Base-by-base conservation (phyloP, 73 alveolate genomes). In the Symbiodinium pilosum region DNA sequence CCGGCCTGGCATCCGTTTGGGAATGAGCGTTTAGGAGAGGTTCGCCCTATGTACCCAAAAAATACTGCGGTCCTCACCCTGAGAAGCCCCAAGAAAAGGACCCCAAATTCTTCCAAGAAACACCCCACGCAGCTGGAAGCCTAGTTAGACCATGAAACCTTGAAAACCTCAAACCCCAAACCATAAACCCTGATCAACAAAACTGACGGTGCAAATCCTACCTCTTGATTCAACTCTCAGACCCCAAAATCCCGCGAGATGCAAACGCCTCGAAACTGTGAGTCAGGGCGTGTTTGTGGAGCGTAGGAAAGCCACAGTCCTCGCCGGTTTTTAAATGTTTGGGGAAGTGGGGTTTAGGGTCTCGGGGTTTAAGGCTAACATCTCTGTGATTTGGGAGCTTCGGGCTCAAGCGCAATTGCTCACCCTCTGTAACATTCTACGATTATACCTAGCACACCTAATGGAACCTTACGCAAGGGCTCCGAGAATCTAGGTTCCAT, bases 221-320 rank as follows among this genome's bases (percentile, higher is more conserved):
- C 16, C 16, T 1, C 75, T 14, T 47, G 59, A 47, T 47, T 7
- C 32, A 11, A 20, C 28, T 21, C 75, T 7, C 32, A 56, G 32
- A 56, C 32, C 34, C 75, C 77, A 24, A 18, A 26, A 1, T 36
- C 77, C 39, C 16, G 7, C 30, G 77, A 1, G 41, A 30, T 12
- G n/a, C 0, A 54, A 54, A 54, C 39, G 32, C 95, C 97, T 91
- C 87, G 88, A 91, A 91, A 77, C 81, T 42, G 88, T 68, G 51
- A 20, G 84, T 91, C 34, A 91, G 42, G 41, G 97, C 54, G 52
- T 69, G 87, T 54, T 5, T 0, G 77, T 91, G 87, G 88, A 91
- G 28, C 36, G 97, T 91, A 32, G 97, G 97, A 71, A 91, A 91
- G 75, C 97, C 97, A 75, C 68, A 68, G 73, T 91, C 97, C 97